Percentiles rank a stretch among this genome's conserved stretches.
phyloP scores from a whole-genome alignment of 148 eudicot species.

The Arctostaphylos glauca region DNA sequence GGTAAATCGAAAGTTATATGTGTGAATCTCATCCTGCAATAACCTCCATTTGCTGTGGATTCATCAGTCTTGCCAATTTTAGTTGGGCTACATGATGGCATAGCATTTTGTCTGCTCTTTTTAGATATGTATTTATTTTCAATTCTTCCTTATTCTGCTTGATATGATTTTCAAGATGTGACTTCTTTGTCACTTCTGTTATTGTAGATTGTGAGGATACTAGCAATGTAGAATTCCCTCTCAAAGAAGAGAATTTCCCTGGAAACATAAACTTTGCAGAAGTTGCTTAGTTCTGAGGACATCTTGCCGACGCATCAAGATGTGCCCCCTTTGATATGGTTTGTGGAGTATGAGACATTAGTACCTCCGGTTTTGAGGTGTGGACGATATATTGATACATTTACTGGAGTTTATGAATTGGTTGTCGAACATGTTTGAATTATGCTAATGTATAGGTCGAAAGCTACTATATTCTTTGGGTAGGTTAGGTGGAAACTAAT shows the following conservation, averaged over 20 bases:
- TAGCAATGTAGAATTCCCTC: background rate
- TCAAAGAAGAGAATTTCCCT: background rate
- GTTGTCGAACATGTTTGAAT: no score
- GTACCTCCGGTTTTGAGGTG: background rate
- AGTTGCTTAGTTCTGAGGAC: background rate
- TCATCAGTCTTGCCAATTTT: background rate
- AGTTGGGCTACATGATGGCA: background rate
- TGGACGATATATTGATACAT: background rate
- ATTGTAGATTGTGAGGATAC: background rate
- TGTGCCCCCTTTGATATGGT: background rate
- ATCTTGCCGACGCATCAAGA: background rate
- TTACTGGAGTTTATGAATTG: background rate
- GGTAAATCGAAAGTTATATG: background rate
- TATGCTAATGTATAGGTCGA: no score
- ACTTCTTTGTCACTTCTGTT: background rate
- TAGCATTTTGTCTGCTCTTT: background rate
- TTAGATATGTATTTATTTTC: no score
- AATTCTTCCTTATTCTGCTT: background rate
- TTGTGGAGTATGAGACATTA: background rate
- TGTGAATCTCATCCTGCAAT: background rate
- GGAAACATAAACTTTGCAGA: background rate
- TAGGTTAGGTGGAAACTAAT: background rate
- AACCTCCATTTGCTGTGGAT: background rate
- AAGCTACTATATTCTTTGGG: background rate
- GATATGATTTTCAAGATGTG: background rate